phyloP scores from a whole-genome alignment of 2,329 filamentous ascomycete genomes.

The Fusarium zealandicum region DNA sequence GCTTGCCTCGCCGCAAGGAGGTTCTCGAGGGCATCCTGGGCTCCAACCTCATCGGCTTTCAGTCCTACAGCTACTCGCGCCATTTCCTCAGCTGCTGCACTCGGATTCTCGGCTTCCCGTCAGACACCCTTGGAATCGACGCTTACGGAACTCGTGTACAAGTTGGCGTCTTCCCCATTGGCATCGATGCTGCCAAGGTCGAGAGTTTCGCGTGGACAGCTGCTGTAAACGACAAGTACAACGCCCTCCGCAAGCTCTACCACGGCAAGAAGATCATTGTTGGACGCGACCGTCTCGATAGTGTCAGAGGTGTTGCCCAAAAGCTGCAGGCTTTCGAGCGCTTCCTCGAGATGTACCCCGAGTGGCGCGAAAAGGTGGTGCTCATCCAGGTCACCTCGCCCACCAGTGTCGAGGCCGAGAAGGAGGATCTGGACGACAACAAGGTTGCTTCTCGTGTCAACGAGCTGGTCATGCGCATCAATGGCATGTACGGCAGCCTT shows the following conservation, averaged over 20 bases:
- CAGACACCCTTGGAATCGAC: slow-evolving; percentile 83
- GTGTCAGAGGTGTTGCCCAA: slow-evolving; percentile 90
- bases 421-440: slow-evolving; percentile 73
- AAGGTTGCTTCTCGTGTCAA: slow-evolving; percentile 90
- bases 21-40: slow-evolving; percentile 89
- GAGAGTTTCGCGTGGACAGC: slow-evolving; percentile 76
- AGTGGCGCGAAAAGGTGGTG: slow-evolving; percentile 92
- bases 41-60: slow-evolving; percentile 92
- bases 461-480: slow-evolving; percentile 89
- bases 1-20: slow-evolving; percentile 86
- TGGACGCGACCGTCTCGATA: slow-evolving; percentile 91
- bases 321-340: slow-evolving; percentile 94
- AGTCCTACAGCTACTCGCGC: slow-evolving; percentile 92
- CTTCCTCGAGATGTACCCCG: slow-evolving; percentile 87
- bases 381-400: slow-evolving; percentile 95
- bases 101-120: slow-evolving; percentile 87
- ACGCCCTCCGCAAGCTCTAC: slow-evolving; percentile 77
- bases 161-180: slow-evolving; percentile 93
- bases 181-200: slow-evolving; percentile 86
- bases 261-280: slow-evolving; percentile 94
- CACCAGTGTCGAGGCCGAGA: slow-evolving; percentile 79
- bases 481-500: slow-evolving; percentile 86
- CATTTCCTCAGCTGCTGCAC: slow-evolving; percentile 96
- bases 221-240: slow-evolving; percentile 73
- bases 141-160: slow-evolving; percentile 88